phyloP scores from a whole-genome alignment of 2,329 filamentous ascomycete species.

The Ophiognomonia clavigignenti-juglandacearum region DNA sequence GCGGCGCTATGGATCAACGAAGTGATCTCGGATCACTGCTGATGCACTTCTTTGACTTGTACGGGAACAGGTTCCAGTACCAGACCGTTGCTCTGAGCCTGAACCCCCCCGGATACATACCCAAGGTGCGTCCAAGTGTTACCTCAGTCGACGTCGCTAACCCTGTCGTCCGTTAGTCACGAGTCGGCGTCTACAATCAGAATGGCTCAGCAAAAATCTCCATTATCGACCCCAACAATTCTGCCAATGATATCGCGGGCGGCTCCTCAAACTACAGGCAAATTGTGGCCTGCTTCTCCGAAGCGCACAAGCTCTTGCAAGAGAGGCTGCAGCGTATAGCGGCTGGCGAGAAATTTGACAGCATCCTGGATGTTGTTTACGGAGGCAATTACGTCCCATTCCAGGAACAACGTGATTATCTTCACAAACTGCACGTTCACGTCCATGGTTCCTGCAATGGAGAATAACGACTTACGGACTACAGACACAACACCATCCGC shows the following conservation, averaged over 20 bases:
- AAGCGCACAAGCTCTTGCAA: constrained; percentile 55
- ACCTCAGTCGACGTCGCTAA: neutral
- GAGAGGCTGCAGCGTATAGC: constrained; percentile 51
- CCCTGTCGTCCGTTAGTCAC: constrained; percentile 27
- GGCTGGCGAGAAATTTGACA: constrained; percentile 26
- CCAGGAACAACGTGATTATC: constrained; percentile 59
- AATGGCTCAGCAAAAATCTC: constrained; percentile 65
- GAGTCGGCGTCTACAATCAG: constrained; percentile 44
- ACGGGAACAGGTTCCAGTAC: constrained; percentile 77
- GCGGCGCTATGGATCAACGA: constrained; percentile 50
- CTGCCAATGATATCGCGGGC: constrained; percentile 82
- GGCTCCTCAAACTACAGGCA: constrained; percentile 67
- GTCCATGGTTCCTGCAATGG: constrained; percentile 29
- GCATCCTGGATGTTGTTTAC: constrained; percentile 68
- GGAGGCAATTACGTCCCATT: constrained; percentile 78
- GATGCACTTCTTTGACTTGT: constrained; percentile 84
- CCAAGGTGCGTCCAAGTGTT: constrained; percentile 59
- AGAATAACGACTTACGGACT: no score
- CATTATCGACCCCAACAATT: constrained; percentile 88
- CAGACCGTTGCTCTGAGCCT: constrained; percentile 67
- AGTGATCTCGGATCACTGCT: constrained; percentile 75
- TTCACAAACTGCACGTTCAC: constrained; percentile 48
- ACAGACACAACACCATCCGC: no score
- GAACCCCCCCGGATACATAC: constrained; percentile 67
- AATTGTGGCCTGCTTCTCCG: constrained; percentile 66